Conservation (phyloP, 1,284 basidiomycete genomes). For the Cryptococcus deneoformans region DNA sequence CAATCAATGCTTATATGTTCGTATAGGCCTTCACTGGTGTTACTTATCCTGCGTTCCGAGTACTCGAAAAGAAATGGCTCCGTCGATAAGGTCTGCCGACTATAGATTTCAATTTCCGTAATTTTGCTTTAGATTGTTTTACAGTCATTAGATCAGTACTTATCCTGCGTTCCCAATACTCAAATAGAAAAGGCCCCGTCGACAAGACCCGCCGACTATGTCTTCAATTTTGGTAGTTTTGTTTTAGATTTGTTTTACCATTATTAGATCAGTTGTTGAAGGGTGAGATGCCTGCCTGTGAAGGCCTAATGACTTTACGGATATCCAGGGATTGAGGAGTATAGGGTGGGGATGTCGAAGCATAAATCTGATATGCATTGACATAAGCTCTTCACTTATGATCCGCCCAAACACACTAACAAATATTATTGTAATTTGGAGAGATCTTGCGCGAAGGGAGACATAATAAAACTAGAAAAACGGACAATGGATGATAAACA, state of each 20-base stretch:
- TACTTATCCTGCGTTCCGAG: slow-evolving; percentile 37
- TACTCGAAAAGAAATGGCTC: slow-evolving; percentile 28
- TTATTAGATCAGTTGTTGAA: background rate
- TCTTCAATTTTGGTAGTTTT: background rate
- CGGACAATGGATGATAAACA: no score
- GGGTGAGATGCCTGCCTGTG: slow-evolving; percentile 1
- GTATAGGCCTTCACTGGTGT: slow-evolving; percentile 33
- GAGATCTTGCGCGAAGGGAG: no score
- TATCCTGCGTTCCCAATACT: no score
- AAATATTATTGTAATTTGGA: no score
- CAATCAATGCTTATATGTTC: background rate
- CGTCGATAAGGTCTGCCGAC: background rate
- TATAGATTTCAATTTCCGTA: background rate
- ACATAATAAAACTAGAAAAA: no score
- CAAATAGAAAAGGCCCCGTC: no score
- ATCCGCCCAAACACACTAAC: no score
- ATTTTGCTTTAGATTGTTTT: background rate
- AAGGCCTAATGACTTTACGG: background rate
- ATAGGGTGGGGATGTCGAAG: background rate
- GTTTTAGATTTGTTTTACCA: background rate
- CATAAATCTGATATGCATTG: background rate
- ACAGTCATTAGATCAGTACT: background rate
- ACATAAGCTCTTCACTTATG: background rate
- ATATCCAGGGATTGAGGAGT: background rate
- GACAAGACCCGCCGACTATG: background rate